Conservation (phyloP, 1,139 yeast genomes). For the Lizanozyma gosingica region DNA sequence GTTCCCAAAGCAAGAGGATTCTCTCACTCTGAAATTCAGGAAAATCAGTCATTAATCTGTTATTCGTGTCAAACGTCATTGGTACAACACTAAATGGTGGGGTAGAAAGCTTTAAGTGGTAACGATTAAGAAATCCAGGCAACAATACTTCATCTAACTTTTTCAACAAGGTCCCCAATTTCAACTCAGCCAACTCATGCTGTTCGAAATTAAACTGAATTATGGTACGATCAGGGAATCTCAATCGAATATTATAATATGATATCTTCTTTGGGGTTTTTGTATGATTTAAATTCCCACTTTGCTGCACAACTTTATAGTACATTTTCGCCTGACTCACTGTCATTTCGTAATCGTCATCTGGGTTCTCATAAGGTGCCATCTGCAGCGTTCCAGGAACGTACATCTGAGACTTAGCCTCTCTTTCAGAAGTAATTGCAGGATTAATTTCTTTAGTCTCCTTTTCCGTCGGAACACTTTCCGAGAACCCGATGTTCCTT, state of each 20-base stretch:
- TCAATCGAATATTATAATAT: slow-evolving; percentile 23
- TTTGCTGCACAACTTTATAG: slow-evolving; percentile 22
- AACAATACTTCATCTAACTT: slow-evolving; percentile 27
- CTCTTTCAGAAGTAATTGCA: not conserved
- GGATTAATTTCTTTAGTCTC: not conserved
- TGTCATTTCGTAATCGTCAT: slow-evolving; percentile 35
- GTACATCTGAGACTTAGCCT: slow-evolving; percentile 14
- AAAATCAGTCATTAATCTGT: slow-evolving; percentile 16
- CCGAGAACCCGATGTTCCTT: not conserved
- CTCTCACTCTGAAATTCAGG: not conserved
- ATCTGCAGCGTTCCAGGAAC: slow-evolving; percentile 9
- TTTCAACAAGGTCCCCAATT: slow-evolving; percentile 30
- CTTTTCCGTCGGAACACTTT: not conserved
- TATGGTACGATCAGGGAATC: slow-evolving; percentile 35
- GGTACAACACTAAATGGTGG: slow-evolving; percentile 24
- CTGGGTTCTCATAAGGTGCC: slow-evolving; percentile 30
- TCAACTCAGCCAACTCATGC: slow-evolving; percentile 12
- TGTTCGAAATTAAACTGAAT: slow-evolving; percentile 23
- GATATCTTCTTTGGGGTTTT: not conserved
- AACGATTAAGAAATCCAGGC: slow-evolving; percentile 8
- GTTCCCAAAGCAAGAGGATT: not conserved
- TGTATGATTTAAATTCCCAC: slow-evolving; percentile 14
- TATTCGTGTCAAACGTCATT: slow-evolving; percentile 19
- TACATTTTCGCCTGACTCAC: slow-evolving; percentile 32
- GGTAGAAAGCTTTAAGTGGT: not conserved